Conservation (phyloP, 345 rosid species). For the Syzygium jambos region DNA sequence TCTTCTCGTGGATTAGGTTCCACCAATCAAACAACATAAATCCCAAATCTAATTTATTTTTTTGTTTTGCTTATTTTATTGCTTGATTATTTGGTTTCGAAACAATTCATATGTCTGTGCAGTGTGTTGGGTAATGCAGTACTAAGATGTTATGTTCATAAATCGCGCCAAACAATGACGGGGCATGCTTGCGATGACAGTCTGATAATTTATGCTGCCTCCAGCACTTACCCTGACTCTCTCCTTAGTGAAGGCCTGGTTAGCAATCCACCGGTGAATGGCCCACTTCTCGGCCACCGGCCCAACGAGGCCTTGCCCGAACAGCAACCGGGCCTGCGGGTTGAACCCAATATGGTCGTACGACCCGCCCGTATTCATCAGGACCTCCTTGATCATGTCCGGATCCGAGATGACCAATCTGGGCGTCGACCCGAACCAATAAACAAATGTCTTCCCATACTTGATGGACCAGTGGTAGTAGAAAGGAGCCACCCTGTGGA, state of each 20-base stretch:
- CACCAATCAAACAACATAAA: neutral
- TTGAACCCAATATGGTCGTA: conserved; percentile 25
- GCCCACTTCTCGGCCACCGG: conserved; percentile 61
- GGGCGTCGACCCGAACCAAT: conserved; percentile 71
- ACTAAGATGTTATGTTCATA: neutral
- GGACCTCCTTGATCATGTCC: conserved; percentile 47
- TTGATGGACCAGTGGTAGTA: conserved; percentile 43
- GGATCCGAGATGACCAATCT: conserved; percentile 55
- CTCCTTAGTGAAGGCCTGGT: conserved; percentile 57
- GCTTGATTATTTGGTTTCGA: neutral
- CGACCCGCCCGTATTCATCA: conserved; percentile 27
- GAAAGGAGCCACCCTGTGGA: conserved; percentile 45
- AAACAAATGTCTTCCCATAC: conserved; percentile 55
- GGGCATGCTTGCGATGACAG: neutral
- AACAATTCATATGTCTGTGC: neutral
- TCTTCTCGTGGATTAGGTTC: neutral
- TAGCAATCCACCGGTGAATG: conserved; percentile 47
- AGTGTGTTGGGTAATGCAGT: neutral
- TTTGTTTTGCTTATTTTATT: neutral
- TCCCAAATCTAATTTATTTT: neutral
- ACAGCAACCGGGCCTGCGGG: conserved; percentile 49
- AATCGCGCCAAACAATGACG: neutral
- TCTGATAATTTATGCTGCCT: neutral
- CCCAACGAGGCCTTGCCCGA: conserved; percentile 59
- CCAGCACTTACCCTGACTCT: conserved; percentile 43